phyloP scores from a whole-genome alignment of 2,329 filamentous ascomycete genomes.

The Neofusicoccum parvum region DNA sequence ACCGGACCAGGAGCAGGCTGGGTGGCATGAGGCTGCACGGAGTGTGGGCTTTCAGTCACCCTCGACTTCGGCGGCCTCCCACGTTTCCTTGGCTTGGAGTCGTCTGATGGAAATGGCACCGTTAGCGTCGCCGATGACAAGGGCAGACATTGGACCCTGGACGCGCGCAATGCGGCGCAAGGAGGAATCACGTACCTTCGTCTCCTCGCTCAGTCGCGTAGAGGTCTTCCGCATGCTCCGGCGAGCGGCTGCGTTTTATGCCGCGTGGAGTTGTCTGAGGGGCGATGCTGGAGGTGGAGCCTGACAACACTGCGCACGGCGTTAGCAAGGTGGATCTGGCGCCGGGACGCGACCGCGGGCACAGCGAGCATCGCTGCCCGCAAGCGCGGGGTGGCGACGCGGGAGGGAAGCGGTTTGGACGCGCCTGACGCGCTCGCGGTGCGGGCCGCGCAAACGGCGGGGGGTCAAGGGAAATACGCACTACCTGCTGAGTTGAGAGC shows the following conservation, averaged over 20 bases:
- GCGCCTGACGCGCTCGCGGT: constrained; percentile 15
- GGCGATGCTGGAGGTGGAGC: constrained; percentile 34
- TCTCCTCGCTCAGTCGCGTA: constrained; percentile 35
- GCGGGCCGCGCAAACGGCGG: constrained; percentile 7
- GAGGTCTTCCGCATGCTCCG: constrained; percentile 39
- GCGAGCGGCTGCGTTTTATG: constrained; percentile 45
- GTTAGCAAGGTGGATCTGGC: constrained; percentile 1
- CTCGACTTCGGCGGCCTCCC: constrained; percentile 65
- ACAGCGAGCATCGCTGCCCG: neutral
- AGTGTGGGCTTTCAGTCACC: constrained; percentile 59
- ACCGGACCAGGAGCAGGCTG: constrained; percentile 49
- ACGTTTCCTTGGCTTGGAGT: constrained; percentile 41
- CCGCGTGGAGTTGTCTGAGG: constrained; percentile 39
- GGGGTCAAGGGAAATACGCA: constrained; percentile 14
- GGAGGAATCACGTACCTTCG: constrained; percentile 30
- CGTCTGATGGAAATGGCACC: constrained; percentile 28
- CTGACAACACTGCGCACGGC: constrained; percentile 32
- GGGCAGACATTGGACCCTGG: neutral
- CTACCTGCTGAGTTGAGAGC: constrained; percentile 43
- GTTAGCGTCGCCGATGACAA: constrained; percentile 14
- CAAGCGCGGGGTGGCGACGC: neutral
- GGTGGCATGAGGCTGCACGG: constrained; percentile 55
- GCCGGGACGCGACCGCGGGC: neutral
- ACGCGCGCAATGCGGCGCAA: neutral
- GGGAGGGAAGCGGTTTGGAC: neutral